Percentiles rank a stretch among this genome's conserved stretches.
Conservation (phyloP, 2,329 filamentous ascomycete species). For the Trichoderma polysporum region DNA sequence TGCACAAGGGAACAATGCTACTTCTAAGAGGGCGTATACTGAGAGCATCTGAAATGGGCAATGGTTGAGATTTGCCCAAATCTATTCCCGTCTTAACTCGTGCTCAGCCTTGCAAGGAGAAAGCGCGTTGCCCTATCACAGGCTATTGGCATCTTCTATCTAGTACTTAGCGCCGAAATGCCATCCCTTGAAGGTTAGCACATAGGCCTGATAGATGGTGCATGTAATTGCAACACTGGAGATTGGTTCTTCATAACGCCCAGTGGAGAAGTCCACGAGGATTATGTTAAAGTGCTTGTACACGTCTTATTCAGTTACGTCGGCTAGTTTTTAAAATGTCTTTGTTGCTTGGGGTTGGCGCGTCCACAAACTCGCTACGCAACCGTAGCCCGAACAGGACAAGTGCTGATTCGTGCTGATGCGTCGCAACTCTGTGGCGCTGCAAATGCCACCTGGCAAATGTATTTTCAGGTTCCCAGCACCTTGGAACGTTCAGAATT, state of each 20-base stretch:
- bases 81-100: background rate
- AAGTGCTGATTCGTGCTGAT: too few species aligned
- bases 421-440: too few species aligned
- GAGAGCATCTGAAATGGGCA: background rate
- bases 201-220: too few species aligned
- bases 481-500: too few species aligned
- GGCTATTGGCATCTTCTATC: too few species aligned
- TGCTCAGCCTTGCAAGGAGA: background rate
- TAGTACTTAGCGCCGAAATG: background rate
- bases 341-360: too few species aligned
- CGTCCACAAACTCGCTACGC: too few species aligned
- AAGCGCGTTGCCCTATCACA: background rate
- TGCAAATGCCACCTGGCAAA: too few species aligned
- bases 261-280: background rate
- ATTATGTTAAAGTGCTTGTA: background rate
- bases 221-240: background rate
- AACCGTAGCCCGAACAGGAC: too few species aligned
- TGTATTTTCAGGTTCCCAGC: too few species aligned
- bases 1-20: background rate
- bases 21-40: background rate
- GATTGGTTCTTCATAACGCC: background rate
- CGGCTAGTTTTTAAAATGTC: too few species aligned
- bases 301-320: background rate
- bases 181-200: background rate
- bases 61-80: background rate